These are phyloP conservation scores for Leccinum imitatum DNA, from an alignment of 768 basidiomycete species.

Conservation along the genomic window DNA sequence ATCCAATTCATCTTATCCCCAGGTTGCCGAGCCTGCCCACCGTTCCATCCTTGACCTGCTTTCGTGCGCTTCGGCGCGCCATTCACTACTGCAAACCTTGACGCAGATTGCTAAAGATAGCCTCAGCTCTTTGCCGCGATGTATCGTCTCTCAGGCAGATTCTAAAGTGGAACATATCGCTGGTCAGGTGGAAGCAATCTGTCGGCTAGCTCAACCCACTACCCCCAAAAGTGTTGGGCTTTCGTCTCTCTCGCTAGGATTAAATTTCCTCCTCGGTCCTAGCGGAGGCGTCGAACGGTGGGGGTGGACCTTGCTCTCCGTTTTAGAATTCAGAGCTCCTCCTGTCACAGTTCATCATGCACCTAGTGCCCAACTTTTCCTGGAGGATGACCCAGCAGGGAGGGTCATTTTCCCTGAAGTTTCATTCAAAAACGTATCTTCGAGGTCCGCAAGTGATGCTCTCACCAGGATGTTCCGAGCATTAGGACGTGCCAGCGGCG, in stretches of 20 bases:
- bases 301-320: constrained; percentile 84
- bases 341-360: constrained; percentile 45
- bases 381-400: constrained; percentile 48
- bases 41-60: constrained; percentile 49
- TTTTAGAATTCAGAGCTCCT: constrained; percentile 72
- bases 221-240: constrained; percentile 26
- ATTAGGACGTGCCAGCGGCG: constrained; percentile 67
- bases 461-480: constrained; percentile 72
- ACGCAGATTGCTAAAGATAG: constrained; percentile 63
- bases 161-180: constrained; percentile 70
- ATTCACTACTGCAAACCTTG: constrained; percentile 53
- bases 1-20: constrained; percentile 55
- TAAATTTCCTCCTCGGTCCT: constrained; percentile 73
- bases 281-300: constrained; percentile 86
- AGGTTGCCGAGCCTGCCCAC: constrained; percentile 51
- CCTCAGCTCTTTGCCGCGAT: constrained; percentile 68
- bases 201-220: constrained; percentile 41
- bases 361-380: constrained; percentile 52
- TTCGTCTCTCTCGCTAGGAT: constrained; percentile 46
- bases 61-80: constrained; percentile 40
- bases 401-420: constrained; percentile 56
- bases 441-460: constrained; percentile 48
- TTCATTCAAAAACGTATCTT: constrained; percentile 53
- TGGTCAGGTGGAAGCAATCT: constrained; percentile 67
- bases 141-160: constrained; percentile 70